Evolutionary conservation across 2,329 filamentous ascomycete species (phyloP).

Genomic region (Pseudopyricularia cyperi): DNA sequence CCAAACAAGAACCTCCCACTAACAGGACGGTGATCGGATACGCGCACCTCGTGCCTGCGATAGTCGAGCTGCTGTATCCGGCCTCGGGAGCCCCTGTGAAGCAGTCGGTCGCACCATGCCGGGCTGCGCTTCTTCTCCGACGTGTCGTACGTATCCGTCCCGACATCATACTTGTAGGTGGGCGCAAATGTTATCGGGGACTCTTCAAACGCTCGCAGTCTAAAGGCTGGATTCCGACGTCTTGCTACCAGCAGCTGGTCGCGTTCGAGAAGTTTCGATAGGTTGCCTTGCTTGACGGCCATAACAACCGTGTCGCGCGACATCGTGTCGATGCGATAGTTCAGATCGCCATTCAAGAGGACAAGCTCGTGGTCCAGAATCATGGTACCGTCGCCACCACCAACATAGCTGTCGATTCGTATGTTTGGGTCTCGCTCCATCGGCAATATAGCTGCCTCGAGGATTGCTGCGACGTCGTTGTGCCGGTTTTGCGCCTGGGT

Average conservation of each 20-base stretch:
- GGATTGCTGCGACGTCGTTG: constrained; percentile 80
- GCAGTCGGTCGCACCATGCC: constrained; percentile 88
- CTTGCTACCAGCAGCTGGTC: constrained; percentile 86
- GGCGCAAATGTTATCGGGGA: constrained; percentile 82
- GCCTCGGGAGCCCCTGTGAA: constrained; percentile 65
- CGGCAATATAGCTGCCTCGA: constrained; percentile 68
- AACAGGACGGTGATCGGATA: constrained; percentile 88
- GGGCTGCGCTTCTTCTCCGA: constrained; percentile 90
- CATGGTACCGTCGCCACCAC: constrained; percentile 90
- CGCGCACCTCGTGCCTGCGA: constrained; percentile 72
- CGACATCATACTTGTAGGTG: constrained; percentile 97
- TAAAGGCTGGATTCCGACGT: constrained; percentile 80
- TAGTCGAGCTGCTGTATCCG: constrained; percentile 84
- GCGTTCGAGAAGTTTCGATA: constrained; percentile 76
- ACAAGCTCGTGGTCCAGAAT: constrained; percentile 97
- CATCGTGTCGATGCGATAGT: constrained; percentile 97
- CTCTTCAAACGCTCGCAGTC: constrained; percentile 82
- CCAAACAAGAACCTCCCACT: constrained; percentile 72
- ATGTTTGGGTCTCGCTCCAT: constrained; percentile 52
- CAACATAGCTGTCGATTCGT: constrained; percentile 67
- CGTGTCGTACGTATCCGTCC: constrained; percentile 84
- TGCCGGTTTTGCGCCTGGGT: constrained; percentile 82
- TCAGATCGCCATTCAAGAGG: constrained; percentile 87
- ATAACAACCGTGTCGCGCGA: constrained; percentile 84
- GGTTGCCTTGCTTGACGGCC: constrained; percentile 68